phyloP scores from a whole-genome alignment of 148 eudicot species.

The Hydrangea macrophylla region DNA sequence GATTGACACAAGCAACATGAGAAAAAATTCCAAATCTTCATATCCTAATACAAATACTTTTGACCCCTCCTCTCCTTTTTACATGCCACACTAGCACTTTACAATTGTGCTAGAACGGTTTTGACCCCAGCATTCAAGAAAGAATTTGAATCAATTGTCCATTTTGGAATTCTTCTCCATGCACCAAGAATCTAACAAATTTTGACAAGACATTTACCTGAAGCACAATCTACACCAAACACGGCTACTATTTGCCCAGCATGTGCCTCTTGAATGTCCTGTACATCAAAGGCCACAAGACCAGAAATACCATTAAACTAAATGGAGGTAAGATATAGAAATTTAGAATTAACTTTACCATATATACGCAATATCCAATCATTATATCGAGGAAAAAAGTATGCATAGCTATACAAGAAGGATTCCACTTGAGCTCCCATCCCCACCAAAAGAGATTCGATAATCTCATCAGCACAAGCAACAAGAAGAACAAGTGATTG shows the following conservation, averaged over 20 bases:
- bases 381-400: background rate
- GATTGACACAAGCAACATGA: background rate
- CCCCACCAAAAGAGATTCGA: background rate
- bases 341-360: background rate
- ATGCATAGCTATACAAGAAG: background rate
- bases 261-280: conserved; percentile 99
- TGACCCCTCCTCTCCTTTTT: too few species aligned
- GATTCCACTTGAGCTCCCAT: background rate
- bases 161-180: background rate
- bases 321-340: background rate
- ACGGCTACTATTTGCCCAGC: conserved; percentile 99
- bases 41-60: background rate
- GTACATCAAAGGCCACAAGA: conserved; percentile 10
- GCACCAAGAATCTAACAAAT: background rate
- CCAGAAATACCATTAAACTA: background rate
- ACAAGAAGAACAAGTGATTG: background rate
- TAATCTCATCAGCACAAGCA: background rate
- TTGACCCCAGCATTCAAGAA: background rate
- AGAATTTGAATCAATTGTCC: background rate
- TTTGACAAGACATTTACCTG: conserved; percentile 45
- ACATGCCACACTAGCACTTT: too few species aligned
- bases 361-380: background rate
- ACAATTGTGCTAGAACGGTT: too few species aligned
- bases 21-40: conserved; percentile 8
- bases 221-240: conserved; percentile 95